Evolutionary conservation across 345 rosid genomes (phyloP), one percentile per base, ranked within the genome.

Genomic region (Hypericum androsaemum): DNA sequence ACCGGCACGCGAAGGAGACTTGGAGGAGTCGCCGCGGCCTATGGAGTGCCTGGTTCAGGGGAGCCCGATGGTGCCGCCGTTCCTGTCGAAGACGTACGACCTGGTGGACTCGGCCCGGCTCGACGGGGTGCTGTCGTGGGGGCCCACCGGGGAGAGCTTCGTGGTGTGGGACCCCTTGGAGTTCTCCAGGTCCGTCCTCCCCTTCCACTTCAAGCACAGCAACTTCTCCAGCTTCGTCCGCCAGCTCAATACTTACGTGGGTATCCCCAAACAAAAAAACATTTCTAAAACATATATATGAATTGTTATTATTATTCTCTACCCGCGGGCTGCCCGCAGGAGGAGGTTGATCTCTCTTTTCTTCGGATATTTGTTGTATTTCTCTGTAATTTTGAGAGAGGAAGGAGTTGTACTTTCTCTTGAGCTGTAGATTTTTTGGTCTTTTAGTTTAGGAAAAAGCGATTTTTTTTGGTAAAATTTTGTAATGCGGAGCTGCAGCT

Each of bases 21-120:
- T n/a, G n/a, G 32, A 22, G 32, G 32, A 22, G 32, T 22, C 32
- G 32, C 32, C 95, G 5, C 64, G 60, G 59, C 92, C 96, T 6
- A 67, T 90, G 22, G 85, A 75, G 58, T 53, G 71, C 49, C 61
- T 84, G 22, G n/a, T n/a, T n/a, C 95, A 79, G 13, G 85, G 73
- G 50, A 82, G 43, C 13, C 92, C 77, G 32, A 22, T 4, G 2
- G 43, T 84, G 2, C 96, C 71, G 36, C 66, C 71, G 2, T 66
- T 66, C 39, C 52, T 66, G 1, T 61, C 59, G 7, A 66, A 61
- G 43, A 66, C 66, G 11, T 66, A 42, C 52, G 71, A 66, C 56
- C 40, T 66, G 43, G 71, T 66, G 50, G 60, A 66, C 28, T 39
- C 43, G 50, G 6, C n/a, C n/a, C n/a, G n/a, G 36, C 35, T 66